These are phyloP conservation scores for Solanum virginianum DNA, from an alignment of 257 asterid species.

Conservation along the genomic window DNA sequence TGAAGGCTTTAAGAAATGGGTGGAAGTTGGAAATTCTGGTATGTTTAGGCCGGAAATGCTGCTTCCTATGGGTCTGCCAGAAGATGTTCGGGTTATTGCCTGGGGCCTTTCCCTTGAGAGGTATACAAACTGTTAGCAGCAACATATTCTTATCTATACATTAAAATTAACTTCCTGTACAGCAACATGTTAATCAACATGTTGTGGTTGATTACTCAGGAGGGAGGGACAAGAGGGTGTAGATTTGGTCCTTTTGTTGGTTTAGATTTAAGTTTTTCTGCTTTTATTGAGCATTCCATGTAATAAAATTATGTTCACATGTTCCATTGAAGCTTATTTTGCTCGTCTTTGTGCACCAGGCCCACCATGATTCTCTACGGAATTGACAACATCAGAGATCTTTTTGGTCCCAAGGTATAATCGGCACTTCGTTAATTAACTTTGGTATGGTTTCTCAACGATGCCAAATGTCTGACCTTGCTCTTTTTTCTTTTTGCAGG, in stretches of 20 bases:
- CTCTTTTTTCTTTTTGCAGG: conserved; percentile 31
- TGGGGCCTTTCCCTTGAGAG: conserved; percentile 99
- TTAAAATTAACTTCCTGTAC: background rate
- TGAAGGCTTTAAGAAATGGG: conserved; percentile 93
- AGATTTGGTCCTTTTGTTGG: background rate
- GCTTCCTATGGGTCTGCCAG: conserved; percentile 95
- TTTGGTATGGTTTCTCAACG: background rate
- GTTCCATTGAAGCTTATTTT: background rate
- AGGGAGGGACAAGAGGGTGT: background rate
- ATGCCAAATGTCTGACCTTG: background rate
- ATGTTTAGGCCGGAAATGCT: conserved; percentile 99
- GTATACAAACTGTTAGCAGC: conserved; percentile 14
- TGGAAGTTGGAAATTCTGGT: conserved; percentile 95
- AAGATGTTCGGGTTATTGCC: conserved; percentile 91
- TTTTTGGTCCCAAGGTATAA: conserved; percentile 88
- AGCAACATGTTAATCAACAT: background rate
- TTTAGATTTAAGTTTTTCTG: background rate
- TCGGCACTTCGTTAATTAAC: background rate
- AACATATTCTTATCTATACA: background rate
- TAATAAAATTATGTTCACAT: background rate
- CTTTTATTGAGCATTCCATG: background rate
- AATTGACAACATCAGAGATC: conserved; percentile 86
- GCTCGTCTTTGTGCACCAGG: conserved; percentile 20
- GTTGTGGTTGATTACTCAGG: background rate
- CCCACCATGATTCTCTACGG: conserved; percentile 96